Percentiles rank a stretch among this genome's conserved stretches.
These are phyloP conservation scores for Ascochyta clinopodiicola DNA, from an alignment of 2,329 filamentous ascomycete genomes.

Conservation along the genomic window DNA sequence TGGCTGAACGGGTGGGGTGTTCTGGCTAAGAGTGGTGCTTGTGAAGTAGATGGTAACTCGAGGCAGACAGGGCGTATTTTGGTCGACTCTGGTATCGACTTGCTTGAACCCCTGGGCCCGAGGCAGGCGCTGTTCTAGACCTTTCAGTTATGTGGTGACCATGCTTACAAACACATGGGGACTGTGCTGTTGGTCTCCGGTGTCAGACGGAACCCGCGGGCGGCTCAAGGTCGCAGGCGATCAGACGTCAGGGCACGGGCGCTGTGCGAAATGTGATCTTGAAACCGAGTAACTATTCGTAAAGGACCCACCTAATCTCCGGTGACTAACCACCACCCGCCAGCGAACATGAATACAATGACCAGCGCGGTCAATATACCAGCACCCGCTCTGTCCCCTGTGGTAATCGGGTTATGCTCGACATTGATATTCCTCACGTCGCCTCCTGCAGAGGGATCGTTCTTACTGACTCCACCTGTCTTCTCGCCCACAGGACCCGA, in stretches of 20 bases:
- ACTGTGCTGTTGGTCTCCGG: too few species aligned
- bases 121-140: neutral
- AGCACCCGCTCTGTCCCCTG: conserved; percentile 71
- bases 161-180: too few species aligned
- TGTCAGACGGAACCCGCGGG: too few species aligned
- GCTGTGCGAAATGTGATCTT: neutral
- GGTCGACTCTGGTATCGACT: too few species aligned
- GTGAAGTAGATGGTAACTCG: neutral
- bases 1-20: neutral
- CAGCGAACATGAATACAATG: conserved; percentile 60
- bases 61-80: conserved; percentile 3
- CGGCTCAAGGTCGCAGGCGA: neutral
- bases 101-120: too few species aligned
- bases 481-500: conserved; percentile 52
- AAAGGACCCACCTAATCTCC: conserved; percentile 16
- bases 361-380: conserved; percentile 67
- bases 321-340: conserved; percentile 58
- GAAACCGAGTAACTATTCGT: neutral
- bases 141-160: too few species aligned
- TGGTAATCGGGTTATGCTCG: conserved; percentile 52
- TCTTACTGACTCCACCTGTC: conserved; percentile 60
- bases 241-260: neutral
- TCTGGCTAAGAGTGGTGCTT: neutral
- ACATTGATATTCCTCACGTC: conserved; percentile 34
- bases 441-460: conserved; percentile 52